These are phyloP conservation scores for Drechslerella coelobrocha DNA, from an alignment of 2,329 filamentous ascomycete species.

Conservation along the genomic window DNA sequence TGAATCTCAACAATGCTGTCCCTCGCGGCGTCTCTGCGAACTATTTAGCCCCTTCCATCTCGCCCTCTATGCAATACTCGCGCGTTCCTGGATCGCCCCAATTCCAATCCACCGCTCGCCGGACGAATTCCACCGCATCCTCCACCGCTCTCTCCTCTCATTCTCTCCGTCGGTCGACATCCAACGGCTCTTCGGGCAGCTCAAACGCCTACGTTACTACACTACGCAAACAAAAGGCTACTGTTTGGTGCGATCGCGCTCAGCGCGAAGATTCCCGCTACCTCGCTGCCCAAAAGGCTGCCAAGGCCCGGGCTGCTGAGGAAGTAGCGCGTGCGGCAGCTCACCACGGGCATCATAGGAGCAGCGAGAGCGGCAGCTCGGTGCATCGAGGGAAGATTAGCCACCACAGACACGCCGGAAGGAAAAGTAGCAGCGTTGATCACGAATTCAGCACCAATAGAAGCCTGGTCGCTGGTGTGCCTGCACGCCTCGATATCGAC, in stretches of 20 bases:
- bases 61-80: constrained; percentile 25
- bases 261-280: constrained; percentile 90
- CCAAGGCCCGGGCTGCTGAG: constrained; percentile 82
- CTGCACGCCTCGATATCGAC: constrained; percentile 42
- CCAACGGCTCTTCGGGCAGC: constrained; percentile 44
- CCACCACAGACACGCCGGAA: constrained; percentile 38
- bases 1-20: constrained; percentile 38
- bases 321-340: constrained; percentile 66
- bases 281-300: constrained; percentile 80
- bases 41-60: constrained; percentile 24
- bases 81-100: constrained; percentile 4
- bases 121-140: constrained; percentile 41
- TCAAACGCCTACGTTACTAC: constrained; percentile 87
- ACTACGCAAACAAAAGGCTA: constrained; percentile 96
- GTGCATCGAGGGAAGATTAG: constrained; percentile 50
- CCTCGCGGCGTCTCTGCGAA: constrained; percentile 28
- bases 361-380: constrained; percentile 49
- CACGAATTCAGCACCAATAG: constrained; percentile 53
- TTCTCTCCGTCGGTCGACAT: constrained; percentile 37
- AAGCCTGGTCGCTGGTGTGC: constrained; percentile 43
- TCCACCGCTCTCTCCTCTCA: constrained; percentile 4
- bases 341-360: constrained; percentile 24
- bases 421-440: constrained; percentile 47
- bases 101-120: constrained; percentile 29
- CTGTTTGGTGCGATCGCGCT: constrained; percentile 95